These are phyloP conservation scores for Sugiyamaella americana DNA, from an alignment of 805 yeast species.

Conservation along the genomic window DNA sequence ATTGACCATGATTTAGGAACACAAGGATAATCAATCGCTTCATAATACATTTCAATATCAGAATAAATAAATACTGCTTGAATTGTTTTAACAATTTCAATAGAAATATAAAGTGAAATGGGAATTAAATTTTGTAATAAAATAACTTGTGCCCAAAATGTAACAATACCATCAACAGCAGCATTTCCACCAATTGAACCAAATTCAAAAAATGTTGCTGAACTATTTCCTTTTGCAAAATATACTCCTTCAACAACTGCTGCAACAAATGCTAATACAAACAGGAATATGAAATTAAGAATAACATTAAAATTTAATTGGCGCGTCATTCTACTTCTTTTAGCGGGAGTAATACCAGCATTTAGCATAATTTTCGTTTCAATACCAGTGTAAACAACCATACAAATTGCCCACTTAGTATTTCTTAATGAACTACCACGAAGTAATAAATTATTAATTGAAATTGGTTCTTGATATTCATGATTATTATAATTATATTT, in stretches of 20 bases:
- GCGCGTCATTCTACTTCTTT: slow-evolving; percentile 56
- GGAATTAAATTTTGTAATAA: slow-evolving; percentile 75
- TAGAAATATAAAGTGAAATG: slow-evolving; percentile 69
- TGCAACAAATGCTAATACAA: slow-evolving; percentile 59
- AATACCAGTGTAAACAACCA: slow-evolving; percentile 68
- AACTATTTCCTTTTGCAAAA: slow-evolving; percentile 40
- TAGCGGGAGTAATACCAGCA: slow-evolving; percentile 72
- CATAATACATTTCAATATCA: slow-evolving; percentile 66
- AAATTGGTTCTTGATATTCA: slow-evolving; percentile 45
- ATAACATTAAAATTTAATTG: slow-evolving; percentile 63
- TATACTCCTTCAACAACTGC: slow-evolving; percentile 66
- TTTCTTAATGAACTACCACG: slow-evolving; percentile 71
- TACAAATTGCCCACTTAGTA: slow-evolving; percentile 69
- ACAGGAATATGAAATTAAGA: slow-evolving; percentile 55
- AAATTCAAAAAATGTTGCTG: slow-evolving; percentile 54
- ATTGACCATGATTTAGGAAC: slow-evolving; percentile 79
- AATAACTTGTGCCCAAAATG: slow-evolving; percentile 67
- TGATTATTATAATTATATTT: slow-evolving; percentile 35
- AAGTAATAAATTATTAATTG: slow-evolving; percentile 56
- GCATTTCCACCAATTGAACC: slow-evolving; percentile 55
- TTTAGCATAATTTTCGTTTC: slow-evolving; percentile 76
- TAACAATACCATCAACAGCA: slow-evolving; percentile 58
- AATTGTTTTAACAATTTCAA: slow-evolving; percentile 70
- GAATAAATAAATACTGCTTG: slow-evolving; percentile 72
- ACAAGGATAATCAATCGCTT: slow-evolving; percentile 64